phyloP scores from a whole-genome alignment of 2,329 filamentous ascomycete genomes.

The Beauveria sp. region DNA sequence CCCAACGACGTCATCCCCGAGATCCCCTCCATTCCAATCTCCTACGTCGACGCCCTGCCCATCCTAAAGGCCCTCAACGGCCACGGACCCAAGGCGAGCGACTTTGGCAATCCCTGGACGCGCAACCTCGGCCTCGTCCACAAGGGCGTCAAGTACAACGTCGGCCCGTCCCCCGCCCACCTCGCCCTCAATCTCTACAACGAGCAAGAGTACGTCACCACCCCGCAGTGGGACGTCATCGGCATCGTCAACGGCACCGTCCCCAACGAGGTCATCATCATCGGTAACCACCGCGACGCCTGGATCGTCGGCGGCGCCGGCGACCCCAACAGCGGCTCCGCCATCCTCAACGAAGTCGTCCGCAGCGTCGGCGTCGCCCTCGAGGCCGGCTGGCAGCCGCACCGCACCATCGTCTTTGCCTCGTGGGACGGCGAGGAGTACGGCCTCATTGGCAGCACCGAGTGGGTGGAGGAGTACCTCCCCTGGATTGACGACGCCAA shows the following conservation, averaged over 20 bases:
- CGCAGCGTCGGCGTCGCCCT: conserved; percentile 66
- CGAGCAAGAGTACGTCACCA: conserved; percentile 73
- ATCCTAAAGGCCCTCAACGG: conserved; percentile 87
- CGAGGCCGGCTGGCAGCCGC: conserved; percentile 49
- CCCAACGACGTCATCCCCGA: conserved; percentile 64
- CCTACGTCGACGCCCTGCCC: conserved; percentile 77
- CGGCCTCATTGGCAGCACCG: conserved; percentile 75
- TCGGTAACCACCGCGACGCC: conserved; percentile 89
- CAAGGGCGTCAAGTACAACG: conserved; percentile 76
- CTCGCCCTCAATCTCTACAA: conserved; percentile 68
- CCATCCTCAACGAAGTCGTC: conserved; percentile 70
- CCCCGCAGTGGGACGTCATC: conserved; percentile 84
- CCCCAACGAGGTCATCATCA: conserved; percentile 74
- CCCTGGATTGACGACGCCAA: conserved; percentile 68
- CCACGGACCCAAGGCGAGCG: conserved; percentile 68
- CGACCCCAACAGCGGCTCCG: conserved; percentile 77
- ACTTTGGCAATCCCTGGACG: conserved; percentile 66
- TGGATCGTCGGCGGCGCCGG: conserved; percentile 81
- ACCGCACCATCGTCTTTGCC: conserved; percentile 85
- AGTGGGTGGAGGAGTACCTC: conserved; percentile 87
- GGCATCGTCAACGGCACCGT: conserved; percentile 85
- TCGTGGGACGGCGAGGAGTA: conserved; percentile 83
- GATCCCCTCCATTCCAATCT: conserved; percentile 88
- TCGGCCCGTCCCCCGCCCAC: conserved; percentile 70
- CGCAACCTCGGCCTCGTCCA: conserved; percentile 64